Evolutionary conservation across 2,329 filamentous ascomycete species (phyloP).

Genomic region (Sordariomycetes sp.): DNA sequence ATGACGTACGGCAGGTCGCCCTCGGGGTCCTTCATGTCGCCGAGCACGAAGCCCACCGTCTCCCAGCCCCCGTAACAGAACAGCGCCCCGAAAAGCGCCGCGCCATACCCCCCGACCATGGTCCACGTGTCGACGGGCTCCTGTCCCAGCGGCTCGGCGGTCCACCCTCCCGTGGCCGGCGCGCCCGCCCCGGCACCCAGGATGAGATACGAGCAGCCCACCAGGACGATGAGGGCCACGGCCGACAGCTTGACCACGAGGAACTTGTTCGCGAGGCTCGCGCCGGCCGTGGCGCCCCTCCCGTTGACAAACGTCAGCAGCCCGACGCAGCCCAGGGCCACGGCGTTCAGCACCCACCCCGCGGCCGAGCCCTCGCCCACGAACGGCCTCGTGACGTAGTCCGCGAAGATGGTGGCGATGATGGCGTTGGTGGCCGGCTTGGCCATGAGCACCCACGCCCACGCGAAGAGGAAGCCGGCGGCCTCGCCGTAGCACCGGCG

Average conservation of each 20-base stretch:
- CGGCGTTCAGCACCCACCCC: conserved; percentile 80
- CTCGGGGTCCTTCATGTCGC: conserved; percentile 85
- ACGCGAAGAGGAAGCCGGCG: conserved; percentile 88
- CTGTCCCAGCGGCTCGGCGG: conserved; percentile 73
- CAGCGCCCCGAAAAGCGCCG: conserved; percentile 87
- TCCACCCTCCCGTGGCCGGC: conserved; percentile 66
- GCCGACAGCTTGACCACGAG: conserved; percentile 71
- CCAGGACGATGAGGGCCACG: conserved; percentile 63
- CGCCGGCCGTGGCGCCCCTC: conserved; percentile 79
- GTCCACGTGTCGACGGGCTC: conserved; percentile 85
- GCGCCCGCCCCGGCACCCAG: conserved; percentile 78
- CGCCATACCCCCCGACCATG: conserved; percentile 77
- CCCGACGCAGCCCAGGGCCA: conserved; percentile 67
- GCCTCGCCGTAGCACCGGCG: conserved; percentile 94
- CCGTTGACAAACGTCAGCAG: conserved; percentile 80
- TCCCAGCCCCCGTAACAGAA: conserved; percentile 99
- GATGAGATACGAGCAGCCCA: conserved; percentile 78
- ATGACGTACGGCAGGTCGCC: conserved; percentile 90
- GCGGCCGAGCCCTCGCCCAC: conserved; percentile 78
- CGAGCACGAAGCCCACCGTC: conserved; percentile 96
- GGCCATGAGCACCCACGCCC: conserved; percentile 87
- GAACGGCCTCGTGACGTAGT: conserved; percentile 83
- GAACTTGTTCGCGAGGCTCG: conserved; percentile 78
- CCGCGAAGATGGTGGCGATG: conserved; percentile 94
- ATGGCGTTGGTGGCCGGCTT: conserved; percentile 93